Base-by-base conservation (phyloP, 1,139 yeast species). In the Taphrina confusa region DNA sequence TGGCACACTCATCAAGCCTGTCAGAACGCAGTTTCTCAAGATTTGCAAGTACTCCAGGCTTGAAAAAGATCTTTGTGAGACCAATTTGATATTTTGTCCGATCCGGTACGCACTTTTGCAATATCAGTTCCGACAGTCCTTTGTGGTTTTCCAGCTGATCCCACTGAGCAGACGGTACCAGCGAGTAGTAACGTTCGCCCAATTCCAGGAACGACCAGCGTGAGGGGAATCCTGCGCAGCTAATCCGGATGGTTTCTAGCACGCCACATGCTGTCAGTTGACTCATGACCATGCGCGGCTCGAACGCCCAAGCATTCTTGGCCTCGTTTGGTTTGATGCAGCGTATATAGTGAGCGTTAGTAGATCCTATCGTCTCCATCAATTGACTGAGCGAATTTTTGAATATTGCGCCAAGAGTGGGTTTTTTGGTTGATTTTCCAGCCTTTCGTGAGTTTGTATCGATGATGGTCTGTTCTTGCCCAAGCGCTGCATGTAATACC, bases 241-340 rank as follows among this genome's bases (percentile, higher is more conserved):
- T 91, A 58, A 92, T 92, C 68, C 96, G 80, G 70, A 92, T 92
- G 1, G 98, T 92, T 74, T 94, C 98, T 67, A 92, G 78, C 56
- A 92, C 98, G 83, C 98, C 98, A 79, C 98, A 92, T 14, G 98
- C 98, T 70, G 98, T 83, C 66, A 92, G 80, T 74, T 92, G 98
- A 5, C 95, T 85, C 65, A 92, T 78, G 49, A 92, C 98, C 97
- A 92, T 90, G 59, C 91, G 80, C 31, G 96, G 90, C 70, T 90
- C 96, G 74, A 92, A 92, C 71, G 84, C 86, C 98, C 98, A 92
- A 2, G 98, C 96, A 62, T 82, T 84, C 74, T 92, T 92, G 63
- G 83, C 84, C 68, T 92, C 96, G 72, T 92, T 92, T 8, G 98
- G 98, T 73, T 92, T 92, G 72, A 92, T 92, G 78, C 98, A 92